Conservation (phyloP, 2,329 filamentous ascomycete species). For the Penicillium sclerotiorum region DNA sequence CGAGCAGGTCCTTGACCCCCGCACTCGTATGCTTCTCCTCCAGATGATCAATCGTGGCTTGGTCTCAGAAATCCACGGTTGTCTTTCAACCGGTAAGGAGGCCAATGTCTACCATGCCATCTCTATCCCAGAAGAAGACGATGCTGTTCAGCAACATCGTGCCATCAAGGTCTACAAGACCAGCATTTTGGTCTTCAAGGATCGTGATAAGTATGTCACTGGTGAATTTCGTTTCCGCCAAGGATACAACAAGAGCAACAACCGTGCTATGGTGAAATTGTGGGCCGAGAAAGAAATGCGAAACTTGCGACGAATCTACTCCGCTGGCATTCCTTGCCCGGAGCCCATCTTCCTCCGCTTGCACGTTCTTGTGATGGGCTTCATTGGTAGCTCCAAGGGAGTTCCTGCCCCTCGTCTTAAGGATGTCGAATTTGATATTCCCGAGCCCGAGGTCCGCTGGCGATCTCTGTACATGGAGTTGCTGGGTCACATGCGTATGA, state of each 20-base stretch:
- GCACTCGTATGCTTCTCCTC: slow-evolving; percentile 91
- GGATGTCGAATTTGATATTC: slow-evolving; percentile 74
- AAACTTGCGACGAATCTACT: slow-evolving; percentile 82
- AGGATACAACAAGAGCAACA: slow-evolving; percentile 92
- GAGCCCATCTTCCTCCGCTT: slow-evolving; percentile 85
- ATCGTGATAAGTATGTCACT: slow-evolving; percentile 91
- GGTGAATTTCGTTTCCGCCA: slow-evolving; percentile 90
- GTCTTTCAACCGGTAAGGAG: slow-evolving; percentile 95
- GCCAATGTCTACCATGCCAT: slow-evolving; percentile 96
- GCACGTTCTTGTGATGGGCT: slow-evolving; percentile 95
- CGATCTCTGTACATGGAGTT: slow-evolving; percentile 77
- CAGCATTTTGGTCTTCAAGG: slow-evolving; percentile 95
- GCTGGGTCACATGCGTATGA: slow-evolving; percentile 82
- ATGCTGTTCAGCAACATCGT: slow-evolving; percentile 63
- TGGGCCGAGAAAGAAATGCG: slow-evolving; percentile 99
- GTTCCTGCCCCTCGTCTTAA: slow-evolving; percentile 85
- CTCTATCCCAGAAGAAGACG: slow-evolving; percentile 59
- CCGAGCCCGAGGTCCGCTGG: slow-evolving; percentile 74
- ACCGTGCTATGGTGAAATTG: slow-evolving; percentile 94
- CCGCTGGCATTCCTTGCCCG: slow-evolving; percentile 84
- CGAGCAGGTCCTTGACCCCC: slow-evolving; percentile 91
- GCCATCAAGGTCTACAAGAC: slow-evolving; percentile 99
- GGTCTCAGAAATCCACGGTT: slow-evolving; percentile 90
- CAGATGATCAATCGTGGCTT: slow-evolving; percentile 94
- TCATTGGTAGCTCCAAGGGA: slow-evolving; percentile 84